Evolutionary conservation across 192 early-diverging fungal species (phyloP).

Genomic region (Coemansia sp.): DNA sequence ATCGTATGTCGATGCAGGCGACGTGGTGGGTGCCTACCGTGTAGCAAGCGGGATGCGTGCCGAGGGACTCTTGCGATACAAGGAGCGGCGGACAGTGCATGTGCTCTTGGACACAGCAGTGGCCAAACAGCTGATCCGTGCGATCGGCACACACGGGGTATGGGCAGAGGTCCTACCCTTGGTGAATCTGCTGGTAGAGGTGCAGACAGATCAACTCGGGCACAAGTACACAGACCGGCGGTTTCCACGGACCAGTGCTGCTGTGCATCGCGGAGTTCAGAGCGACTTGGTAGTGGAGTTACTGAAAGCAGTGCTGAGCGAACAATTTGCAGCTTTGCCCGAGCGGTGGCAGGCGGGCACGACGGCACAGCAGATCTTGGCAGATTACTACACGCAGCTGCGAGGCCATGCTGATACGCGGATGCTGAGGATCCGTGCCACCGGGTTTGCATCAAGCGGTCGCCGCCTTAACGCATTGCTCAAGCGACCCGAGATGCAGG

Average conservation of each 20-base stretch:
- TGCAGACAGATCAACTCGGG: conserved; percentile 7
- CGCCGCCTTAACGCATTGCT: neutral
- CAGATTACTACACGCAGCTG: conserved; percentile 9
- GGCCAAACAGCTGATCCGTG: conserved; percentile 2
- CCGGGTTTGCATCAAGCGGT: conserved; percentile 24
- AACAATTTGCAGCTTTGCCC: conserved; percentile 15
- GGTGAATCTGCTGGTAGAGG: conserved; percentile 24
- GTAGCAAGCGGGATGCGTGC: conserved; percentile 6
- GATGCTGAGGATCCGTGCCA: conserved; percentile 14
- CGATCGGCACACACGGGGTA: conserved; percentile 5
- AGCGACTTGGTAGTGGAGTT: neutral
- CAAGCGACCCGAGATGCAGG: neutral
- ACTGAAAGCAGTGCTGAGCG: conserved; percentile 12
- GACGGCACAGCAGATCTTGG: conserved; percentile 31
- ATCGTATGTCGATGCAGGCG: neutral
- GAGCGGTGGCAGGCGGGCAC: conserved; percentile 33
- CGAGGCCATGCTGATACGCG: neutral
- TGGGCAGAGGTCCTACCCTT: conserved; percentile 30
- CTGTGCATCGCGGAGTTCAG: neutral
- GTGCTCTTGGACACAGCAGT: conserved; percentile 23
- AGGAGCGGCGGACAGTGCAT: conserved; percentile 1
- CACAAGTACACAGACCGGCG: conserved; percentile 7
- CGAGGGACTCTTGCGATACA: conserved; percentile 1
- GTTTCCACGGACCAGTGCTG: conserved; percentile 1
- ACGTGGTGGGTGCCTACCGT: conserved; percentile 6